A percentile compares a stretch with the other conserved stretches of the same genome.
Conservation (phyloP, 129 eudicot genomes). For the Arctium lappa region DNA sequence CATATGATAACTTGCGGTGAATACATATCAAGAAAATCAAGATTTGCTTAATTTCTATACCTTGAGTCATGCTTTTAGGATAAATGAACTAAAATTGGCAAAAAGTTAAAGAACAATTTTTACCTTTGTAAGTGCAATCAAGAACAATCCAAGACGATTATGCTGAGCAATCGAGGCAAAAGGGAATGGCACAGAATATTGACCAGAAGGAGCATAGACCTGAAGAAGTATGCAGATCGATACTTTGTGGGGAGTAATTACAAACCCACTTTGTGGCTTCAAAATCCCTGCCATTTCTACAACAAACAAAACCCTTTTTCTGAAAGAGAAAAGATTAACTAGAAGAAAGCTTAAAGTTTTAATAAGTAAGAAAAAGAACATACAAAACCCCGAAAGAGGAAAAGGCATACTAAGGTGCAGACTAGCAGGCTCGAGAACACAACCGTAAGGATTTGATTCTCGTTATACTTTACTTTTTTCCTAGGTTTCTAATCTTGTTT, state of each 20-base stretch:
- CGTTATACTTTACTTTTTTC: no score
- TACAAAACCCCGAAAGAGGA: not conserved
- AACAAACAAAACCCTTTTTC: constrained; percentile 10
- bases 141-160: constrained; percentile 67
- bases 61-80: not conserved
- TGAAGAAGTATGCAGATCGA: constrained; percentile 68
- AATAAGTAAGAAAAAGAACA: not conserved
- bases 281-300: constrained; percentile 53
- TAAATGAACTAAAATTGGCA: not conserved
- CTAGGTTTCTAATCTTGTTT: no score
- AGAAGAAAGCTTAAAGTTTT: not conserved
- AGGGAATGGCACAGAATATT: constrained; percentile 60
- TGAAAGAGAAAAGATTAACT: not conserved
- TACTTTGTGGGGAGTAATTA: constrained; percentile 82
- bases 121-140: constrained; percentile 73
- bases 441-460: no score
- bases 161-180: constrained; percentile 84
- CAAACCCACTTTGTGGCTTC: constrained; percentile 56
- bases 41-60: not conserved
- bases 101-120: not conserved
- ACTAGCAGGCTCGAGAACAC: no score
- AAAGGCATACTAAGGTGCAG: not conserved
- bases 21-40: not conserved
- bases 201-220: constrained; percentile 77
- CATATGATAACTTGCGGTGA: not conserved